Evolutionary conservation across 164 flowering plant species (phyloP).

Genomic region (Vitis rupestris): DNA sequence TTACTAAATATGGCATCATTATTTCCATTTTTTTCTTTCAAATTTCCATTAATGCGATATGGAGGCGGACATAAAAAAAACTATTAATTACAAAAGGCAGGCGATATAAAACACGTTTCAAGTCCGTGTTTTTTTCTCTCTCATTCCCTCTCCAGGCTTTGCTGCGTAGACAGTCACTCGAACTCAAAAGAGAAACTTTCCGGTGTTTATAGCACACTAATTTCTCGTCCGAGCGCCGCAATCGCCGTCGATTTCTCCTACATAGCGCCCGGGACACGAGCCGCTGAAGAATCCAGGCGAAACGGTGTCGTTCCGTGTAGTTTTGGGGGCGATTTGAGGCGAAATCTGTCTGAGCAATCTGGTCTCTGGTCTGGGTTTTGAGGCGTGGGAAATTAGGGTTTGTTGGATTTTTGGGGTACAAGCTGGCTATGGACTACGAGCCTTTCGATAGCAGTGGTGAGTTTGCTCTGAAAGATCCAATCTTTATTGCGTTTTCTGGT

Average conservation of each 20-base stretch:
- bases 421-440: slow-evolving; percentile 43
- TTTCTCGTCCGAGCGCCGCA: not conserved
- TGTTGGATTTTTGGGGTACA: slow-evolving; percentile 3
- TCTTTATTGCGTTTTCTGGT: not conserved
- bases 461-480: slow-evolving; percentile 4
- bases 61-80: not conserved
- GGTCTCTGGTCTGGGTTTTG: too few species aligned
- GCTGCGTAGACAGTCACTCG: not conserved
- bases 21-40: too few species aligned
- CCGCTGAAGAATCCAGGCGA: too few species aligned
- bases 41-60: too few species aligned
- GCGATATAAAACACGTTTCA: not conserved
- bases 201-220: not conserved
- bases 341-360: too few species aligned
- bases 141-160: not conserved
- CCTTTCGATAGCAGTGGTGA: slow-evolving; percentile 43
- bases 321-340: too few species aligned
- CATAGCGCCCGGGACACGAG: too few species aligned
- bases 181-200: not conserved
- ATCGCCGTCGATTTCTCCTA: too few species aligned
- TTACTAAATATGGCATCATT: too few species aligned
- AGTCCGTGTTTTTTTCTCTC: not conserved
- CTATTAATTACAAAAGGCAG: not conserved
- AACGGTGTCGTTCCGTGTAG: too few species aligned
- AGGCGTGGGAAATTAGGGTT: not conserved